Evolutionary conservation across 306 rosid genomes (phyloP), one percentile per base, ranked within the genome.

Genomic region (Vicia faba): DNA sequence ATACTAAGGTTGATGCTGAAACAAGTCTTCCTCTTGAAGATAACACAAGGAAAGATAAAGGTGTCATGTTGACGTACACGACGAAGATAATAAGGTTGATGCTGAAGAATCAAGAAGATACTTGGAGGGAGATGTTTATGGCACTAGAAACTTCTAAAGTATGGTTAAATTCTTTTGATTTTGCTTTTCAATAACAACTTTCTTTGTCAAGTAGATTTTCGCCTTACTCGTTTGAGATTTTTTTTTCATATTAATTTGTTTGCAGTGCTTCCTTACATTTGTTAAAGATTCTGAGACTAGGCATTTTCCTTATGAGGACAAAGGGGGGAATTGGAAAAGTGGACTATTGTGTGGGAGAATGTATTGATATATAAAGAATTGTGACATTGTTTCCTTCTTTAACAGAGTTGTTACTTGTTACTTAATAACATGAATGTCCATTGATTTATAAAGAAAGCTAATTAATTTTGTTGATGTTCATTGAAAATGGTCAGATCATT

Each of bases 71-170:
- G 96, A 95, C 69, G 77, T 83, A 13, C 81, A 83, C 60, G 88
- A 80, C 48, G 82, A 61, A 16, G 51, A 73, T 68, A 54, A 66
- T 8, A 44, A 62, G 65, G 67, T 19, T 43, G 74, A 72, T 31
- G 13, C 76, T 68, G 75, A 55, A 88, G 28, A 96, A 86, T 25
- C 78, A 88, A 9, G 85, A 58, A 2, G 95, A 93, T 72, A 81
- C 87, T 31, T 93, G 99, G 99, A 88, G 76, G 70, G 97, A 93
- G 66, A 83, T 90, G 96, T 79, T 86, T 11, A 82, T 90, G 91
- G 86, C 85, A 0, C 72, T 90, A 60, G 97, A 93, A 77, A 69
- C 79, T 72, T 80, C 95, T 62, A 90, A 90, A 80, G 99, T 93
- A 84, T 55, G 57, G 51, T 59, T 53, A 26, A 45, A 35, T 69